Base-by-base conservation (phyloP, 2,329 filamentous ascomycete genomes). In the Ilyonectria robusta region DNA sequence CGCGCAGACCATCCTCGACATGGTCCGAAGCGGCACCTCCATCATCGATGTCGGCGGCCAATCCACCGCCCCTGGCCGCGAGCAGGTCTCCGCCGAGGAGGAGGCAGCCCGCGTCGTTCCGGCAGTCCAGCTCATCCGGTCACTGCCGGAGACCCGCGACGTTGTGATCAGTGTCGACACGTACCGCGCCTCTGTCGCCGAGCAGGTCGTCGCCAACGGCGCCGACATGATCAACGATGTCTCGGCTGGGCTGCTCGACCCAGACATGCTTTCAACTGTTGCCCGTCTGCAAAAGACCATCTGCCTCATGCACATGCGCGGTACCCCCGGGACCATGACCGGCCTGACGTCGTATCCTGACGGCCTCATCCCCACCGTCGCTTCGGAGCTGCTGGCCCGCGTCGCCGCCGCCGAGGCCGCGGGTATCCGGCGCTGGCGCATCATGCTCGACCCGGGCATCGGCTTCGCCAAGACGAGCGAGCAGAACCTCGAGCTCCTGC, bases 181-280 rank as follows among this genome's bases (percentile, higher is more conserved):
- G 3, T 99, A 97, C 82, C 93, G 94, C 35, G 93, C 95, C 0
- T 83, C 85, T 1, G 95, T 99, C 2, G 96, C 95, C 2, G 88
- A 91, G 74, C 89, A 89, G 21, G 93, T 94, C 19, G 86, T 96
- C 63, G 82, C 85, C 29, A 93, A 91, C 5, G 96, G 96, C 57
- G 95, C 95, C 7, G 92, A 98, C 78, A 93, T 99, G 69, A 90
- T 99, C 82, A 99, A 99, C 82, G 96, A 99, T 80, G 91, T 99
- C 40, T 97, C 94, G 0, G 94, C 92, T 1, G 96, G 96, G 4
- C 78, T 85, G 4, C 84, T 97, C 57, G 96, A 98, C 78, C 83
- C 88, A 0, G 86, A 87, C 1, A 98, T 99, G 94, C 88, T 99
- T 1, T 76, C 90, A 15, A 94, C 93, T 0, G 91, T 95, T 69